Evolutionary conservation across 345 rosid genomes (phyloP).

Genomic region (Dimocarpus longan): DNA sequence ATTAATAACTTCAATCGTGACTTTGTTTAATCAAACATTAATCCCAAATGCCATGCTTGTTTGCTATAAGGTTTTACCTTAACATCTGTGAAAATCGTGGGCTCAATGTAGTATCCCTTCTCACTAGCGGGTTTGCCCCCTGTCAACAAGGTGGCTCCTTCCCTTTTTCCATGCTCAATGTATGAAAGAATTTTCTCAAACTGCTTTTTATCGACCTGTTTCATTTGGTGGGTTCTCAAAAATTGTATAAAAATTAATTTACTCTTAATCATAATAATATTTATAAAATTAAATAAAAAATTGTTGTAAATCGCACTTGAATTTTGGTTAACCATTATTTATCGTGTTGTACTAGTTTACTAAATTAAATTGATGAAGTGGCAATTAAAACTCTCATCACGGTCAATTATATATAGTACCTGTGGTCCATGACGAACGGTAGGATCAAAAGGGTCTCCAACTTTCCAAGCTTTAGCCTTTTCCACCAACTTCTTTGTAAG

Average conservation of each 20-base stretch:
- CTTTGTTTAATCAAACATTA: neutral
- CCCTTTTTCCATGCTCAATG: conserved; percentile 67
- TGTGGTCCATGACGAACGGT: conserved; percentile 65
- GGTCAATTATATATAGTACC: conserved; percentile 39
- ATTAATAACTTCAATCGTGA: neutral
- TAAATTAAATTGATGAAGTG: no score
- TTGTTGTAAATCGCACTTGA: no score
- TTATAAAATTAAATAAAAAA: no score
- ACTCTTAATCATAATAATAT: no score
- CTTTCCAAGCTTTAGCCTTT: conserved; percentile 55
- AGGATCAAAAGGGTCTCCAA: conserved; percentile 86
- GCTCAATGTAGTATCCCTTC: conserved; percentile 69
- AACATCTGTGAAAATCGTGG: conserved; percentile 68
- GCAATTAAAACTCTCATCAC: neutral
- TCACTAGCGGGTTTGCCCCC: conserved; percentile 60
- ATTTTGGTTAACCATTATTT: no score
- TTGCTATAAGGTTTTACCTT: conserved; percentile 35
- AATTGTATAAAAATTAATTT: neutral
- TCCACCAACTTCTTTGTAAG: conserved; percentile 54
- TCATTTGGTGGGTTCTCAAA: neutral
- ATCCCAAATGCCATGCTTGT: neutral
- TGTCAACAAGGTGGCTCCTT: conserved; percentile 69
- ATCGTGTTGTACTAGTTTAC: no score
- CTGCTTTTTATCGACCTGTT: conserved; percentile 62
- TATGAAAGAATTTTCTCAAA: conserved; percentile 58